Evolutionary conservation across 306 rosid genomes (phyloP).

Genomic region (Castanospermum australe): DNA sequence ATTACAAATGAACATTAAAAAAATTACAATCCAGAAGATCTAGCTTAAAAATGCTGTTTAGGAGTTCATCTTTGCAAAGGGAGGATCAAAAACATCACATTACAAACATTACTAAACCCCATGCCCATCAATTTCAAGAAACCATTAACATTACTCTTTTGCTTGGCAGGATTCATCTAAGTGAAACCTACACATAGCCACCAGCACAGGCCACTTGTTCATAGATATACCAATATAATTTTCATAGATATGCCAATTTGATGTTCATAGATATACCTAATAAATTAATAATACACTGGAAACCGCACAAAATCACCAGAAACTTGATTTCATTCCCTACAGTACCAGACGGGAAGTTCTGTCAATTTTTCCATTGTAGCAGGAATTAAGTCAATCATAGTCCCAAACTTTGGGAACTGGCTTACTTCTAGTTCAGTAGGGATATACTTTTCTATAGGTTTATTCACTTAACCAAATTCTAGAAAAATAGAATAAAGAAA

Average conservation of each 20-base stretch:
- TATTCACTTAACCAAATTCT: not conserved
- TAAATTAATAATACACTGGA: no score
- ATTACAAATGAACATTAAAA: not conserved
- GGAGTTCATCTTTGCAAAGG: not conserved
- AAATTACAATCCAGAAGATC: not conserved
- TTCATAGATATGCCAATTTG: no score
- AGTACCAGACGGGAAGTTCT: not conserved
- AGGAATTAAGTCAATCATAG: not conserved
- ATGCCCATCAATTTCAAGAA: not conserved
- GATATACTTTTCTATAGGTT: not conserved
- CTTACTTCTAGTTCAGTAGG: not conserved
- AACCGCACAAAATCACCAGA: not conserved
- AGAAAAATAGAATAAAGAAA: not conserved
- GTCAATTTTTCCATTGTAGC: not conserved
- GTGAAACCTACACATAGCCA: constrained; percentile 3
- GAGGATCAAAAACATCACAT: not conserved
- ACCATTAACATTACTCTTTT: not conserved
- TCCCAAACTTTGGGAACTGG: not conserved
- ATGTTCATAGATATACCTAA: not conserved
- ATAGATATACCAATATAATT: not conserved
- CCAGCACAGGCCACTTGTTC: not conserved
- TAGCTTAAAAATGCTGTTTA: not conserved
- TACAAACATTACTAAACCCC: not conserved
- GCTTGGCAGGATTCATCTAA: not conserved
- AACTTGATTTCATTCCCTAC: not conserved